Conservation (phyloP, 1,284 basidiomycete species). For the Agaricales sp. region DNA sequence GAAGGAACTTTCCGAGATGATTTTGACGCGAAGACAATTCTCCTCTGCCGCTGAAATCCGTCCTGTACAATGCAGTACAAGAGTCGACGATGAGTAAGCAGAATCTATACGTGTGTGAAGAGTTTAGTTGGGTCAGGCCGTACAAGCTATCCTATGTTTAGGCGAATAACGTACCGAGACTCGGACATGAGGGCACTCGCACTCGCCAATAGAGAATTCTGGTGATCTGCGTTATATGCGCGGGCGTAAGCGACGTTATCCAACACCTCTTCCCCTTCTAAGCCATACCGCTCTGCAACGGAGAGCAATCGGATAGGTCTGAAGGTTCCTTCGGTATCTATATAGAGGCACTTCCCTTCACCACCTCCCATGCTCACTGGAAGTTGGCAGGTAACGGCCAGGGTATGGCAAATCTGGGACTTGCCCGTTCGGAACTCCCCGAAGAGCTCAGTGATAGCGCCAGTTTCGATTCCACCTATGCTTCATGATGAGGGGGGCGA, state of each 20-base stretch:
- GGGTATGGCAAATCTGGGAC: constrained; percentile 95
- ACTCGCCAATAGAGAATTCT: constrained; percentile 81
- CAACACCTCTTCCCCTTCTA: constrained; percentile 95
- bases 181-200: constrained; percentile 97
- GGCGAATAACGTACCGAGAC: constrained; percentile 57
- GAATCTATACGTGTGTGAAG: constrained; percentile 50
- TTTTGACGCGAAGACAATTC: constrained; percentile 94
- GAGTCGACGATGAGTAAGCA: constrained; percentile 96
- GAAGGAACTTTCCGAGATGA: constrained; percentile 95
- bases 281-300: constrained; percentile 90
- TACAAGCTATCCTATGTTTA: constrained; percentile 4
- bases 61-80: constrained; percentile 91
- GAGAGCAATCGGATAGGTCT: constrained; percentile 91
- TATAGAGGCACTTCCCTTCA: constrained; percentile 98
- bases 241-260: constrained; percentile 99
- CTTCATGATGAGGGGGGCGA: constrained; percentile 11
- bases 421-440: constrained; percentile 99
- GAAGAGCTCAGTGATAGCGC: constrained; percentile 96
- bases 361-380: constrained; percentile 98
- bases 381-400: constrained; percentile 96
- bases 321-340: constrained; percentile 99
- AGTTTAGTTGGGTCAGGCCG: constrained; percentile 10
- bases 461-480: constrained; percentile 96
- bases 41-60: constrained; percentile 93
- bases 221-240: constrained; percentile 98